Evolutionary conservation across 164 flowering plant genomes (phyloP).

Genomic region (Piper betle): DNA sequence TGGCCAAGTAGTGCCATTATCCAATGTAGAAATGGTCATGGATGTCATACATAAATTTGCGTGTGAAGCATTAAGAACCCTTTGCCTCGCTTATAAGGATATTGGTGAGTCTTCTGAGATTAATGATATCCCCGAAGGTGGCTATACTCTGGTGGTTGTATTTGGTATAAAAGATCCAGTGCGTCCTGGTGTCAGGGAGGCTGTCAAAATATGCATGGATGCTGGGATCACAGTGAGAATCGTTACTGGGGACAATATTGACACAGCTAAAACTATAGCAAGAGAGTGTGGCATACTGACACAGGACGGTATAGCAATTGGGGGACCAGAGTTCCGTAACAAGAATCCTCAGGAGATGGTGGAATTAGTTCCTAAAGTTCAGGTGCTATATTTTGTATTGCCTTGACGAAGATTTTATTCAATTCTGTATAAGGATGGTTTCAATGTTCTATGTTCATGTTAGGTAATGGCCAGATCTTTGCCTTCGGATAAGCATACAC

Average conservation of each 20-base stretch:
- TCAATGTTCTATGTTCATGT: not conserved
- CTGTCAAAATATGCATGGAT: constrained; percentile 30
- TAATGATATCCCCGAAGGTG: constrained; percentile 22
- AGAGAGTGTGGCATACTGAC: constrained; percentile 43
- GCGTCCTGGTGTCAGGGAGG: constrained; percentile 38
- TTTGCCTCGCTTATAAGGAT: constrained; percentile 12
- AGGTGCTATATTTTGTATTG: constrained; percentile 14
- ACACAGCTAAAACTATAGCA: constrained; percentile 48
- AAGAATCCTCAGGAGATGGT: constrained; percentile 21
- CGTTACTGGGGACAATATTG: constrained; percentile 46
- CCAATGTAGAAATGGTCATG: constrained; percentile 14
- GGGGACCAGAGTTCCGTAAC: constrained; percentile 32
- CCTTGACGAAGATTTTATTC: not conserved
- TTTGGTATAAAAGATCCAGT: constrained; percentile 51
- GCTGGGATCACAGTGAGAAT: constrained; percentile 43
- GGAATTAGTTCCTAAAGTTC: constrained; percentile 23
- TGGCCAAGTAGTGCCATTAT: constrained; percentile 19
- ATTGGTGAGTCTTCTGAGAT: constrained; percentile 11
- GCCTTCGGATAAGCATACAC: constrained; percentile 24
- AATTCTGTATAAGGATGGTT: not conserved
- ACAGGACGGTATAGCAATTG: constrained; percentile 34
- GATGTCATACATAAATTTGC: constrained; percentile 34
- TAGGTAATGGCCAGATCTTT: constrained; percentile 31
- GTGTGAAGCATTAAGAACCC: constrained; percentile 32
- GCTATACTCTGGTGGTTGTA: constrained; percentile 35